Evolutionary conservation across 495 filamentous ascomycete species (phyloP), one percentile per base, ranked within the genome.

Genomic region (Hypoxylon crocopeplum): DNA sequence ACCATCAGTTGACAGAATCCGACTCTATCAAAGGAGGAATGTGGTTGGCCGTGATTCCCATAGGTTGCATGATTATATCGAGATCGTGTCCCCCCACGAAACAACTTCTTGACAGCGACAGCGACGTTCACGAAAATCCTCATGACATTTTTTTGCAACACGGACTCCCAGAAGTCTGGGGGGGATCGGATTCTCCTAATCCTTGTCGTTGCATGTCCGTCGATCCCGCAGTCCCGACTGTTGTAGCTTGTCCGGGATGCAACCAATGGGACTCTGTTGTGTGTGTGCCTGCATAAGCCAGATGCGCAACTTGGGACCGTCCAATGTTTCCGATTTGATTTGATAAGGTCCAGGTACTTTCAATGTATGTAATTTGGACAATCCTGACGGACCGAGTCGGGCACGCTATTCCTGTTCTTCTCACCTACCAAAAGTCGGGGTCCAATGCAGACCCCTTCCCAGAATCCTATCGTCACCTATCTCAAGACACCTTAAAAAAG

Each of bases 261-360:
- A 38, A n/a, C 55, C 54, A 64, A 58, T 55, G 45, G 45, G 50
- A 45, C 48, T 44, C 36, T 48, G 15, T 54, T 7, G 19, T 48
- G 48, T 37, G 41, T 50, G 60, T 59, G 49, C 61, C 61, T 64
- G 61, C 61, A 64, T 64, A 64, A 64, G 55, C 42, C 38, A 50
- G 61, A 64, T 59, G 58, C 29, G 38, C 49, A 38, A 55, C 37
- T 64, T 64, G 61, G 61, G 55, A 59, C 49, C 61, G 49, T 64
- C 55, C 54, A 59, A 64, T 64, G 61, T 64, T 64, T 64, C 61
- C 39, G 61, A 64, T 64, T 64, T 59, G 60, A 45, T 64, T 45
- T 49, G 41, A 53, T 58, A 62, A 57, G 5, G 32, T 34, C 7
- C 46, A n/a, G n/a, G n/a, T n/a, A n/a, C n/a, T n/a, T n/a, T n/a